These are phyloP conservation scores for Daldinia childiae DNA, from an alignment of 495 filamentous ascomycete species.

Conservation along the genomic window DNA sequence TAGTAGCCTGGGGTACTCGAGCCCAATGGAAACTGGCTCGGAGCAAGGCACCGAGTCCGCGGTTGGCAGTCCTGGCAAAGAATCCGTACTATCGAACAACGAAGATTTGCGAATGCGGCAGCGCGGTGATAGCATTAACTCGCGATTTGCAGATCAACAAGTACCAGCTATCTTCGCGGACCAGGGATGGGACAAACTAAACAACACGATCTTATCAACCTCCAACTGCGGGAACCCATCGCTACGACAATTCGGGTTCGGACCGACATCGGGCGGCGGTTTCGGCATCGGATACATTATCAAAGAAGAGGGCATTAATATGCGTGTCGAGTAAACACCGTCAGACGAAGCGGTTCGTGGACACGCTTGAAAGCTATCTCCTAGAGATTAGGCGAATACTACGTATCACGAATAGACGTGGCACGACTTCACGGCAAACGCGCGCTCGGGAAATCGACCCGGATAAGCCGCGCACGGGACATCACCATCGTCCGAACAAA, in stretches of 20 bases:
- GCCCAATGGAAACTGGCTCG: slow-evolving; percentile 62
- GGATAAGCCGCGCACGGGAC: slow-evolving; percentile 33
- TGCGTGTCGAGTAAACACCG: slow-evolving; percentile 92
- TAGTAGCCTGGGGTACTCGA: slow-evolving; percentile 65
- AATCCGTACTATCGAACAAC: slow-evolving; percentile 53
- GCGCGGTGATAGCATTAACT: slow-evolving; percentile 51
- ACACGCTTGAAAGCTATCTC: slow-evolving; percentile 88
- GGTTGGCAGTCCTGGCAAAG: slow-evolving; percentile 64
- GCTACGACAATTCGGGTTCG: slow-evolving; percentile 96
- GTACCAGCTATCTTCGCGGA: slow-evolving; percentile 89
- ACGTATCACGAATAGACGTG: slow-evolving; percentile 67
- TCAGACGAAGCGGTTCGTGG: slow-evolving; percentile 89
- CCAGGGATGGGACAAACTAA: slow-evolving; percentile 90
- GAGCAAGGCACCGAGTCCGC: slow-evolving; percentile 54
- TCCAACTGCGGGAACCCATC: slow-evolving; percentile 99
- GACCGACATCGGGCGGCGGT: slow-evolving; percentile 91
- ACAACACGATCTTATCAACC: slow-evolving; percentile 92
- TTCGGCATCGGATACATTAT: slow-evolving; percentile 99
- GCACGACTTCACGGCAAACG: slow-evolving; percentile 43
- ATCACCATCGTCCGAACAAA: slow-evolving; percentile 53
- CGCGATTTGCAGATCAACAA: slow-evolving; percentile 49
- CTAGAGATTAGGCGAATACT: slow-evolving; percentile 88
- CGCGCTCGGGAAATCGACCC: slow-evolving; percentile 58
- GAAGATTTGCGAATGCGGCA: slow-evolving; percentile 34
- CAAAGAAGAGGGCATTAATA: slow-evolving; percentile 92